Evolutionary conservation across 2,329 filamentous ascomycete genomes (phyloP).

Genomic region (Penicillium digitatum): DNA sequence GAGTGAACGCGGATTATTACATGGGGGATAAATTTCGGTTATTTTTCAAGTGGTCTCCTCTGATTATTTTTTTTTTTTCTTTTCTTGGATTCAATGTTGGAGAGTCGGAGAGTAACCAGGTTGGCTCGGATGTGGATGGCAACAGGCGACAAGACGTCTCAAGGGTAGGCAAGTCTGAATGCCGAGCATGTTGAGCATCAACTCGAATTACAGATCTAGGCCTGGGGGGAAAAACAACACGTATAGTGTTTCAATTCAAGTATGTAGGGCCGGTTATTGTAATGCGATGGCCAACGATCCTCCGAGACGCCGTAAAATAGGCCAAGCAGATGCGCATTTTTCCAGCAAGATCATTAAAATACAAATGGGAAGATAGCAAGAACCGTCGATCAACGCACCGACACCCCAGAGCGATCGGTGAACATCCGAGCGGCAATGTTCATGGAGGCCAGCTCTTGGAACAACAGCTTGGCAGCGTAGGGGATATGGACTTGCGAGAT

Average conservation of each 20-base stretch:
- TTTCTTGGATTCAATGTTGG: no score
- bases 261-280: conserved; percentile 23
- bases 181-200: neutral
- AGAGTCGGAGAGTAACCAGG: no score
- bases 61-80: no score
- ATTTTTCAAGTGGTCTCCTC: no score
- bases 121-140: neutral
- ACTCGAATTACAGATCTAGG: neutral
- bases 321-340: conserved; percentile 22
- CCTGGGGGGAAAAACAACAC: neutral
- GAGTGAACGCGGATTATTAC: no score
- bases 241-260: conserved; percentile 13
- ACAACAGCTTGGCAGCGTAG: conserved; percentile 94
- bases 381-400: conserved; percentile 34
- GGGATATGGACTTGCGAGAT: conserved; percentile 98
- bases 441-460: conserved; percentile 97
- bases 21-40: no score
- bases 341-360: conserved; percentile 28
- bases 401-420: conserved; percentile 59
- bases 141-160: neutral
- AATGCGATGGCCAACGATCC: conserved; percentile 20
- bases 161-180: neutral
- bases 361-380: conserved; percentile 15
- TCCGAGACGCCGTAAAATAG: conserved; percentile 23
- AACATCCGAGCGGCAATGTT: conserved; percentile 98